These are phyloP conservation scores for Aristolochia fimbriata DNA, from an alignment of 164 flowering plant genomes.

Conservation along the genomic window DNA sequence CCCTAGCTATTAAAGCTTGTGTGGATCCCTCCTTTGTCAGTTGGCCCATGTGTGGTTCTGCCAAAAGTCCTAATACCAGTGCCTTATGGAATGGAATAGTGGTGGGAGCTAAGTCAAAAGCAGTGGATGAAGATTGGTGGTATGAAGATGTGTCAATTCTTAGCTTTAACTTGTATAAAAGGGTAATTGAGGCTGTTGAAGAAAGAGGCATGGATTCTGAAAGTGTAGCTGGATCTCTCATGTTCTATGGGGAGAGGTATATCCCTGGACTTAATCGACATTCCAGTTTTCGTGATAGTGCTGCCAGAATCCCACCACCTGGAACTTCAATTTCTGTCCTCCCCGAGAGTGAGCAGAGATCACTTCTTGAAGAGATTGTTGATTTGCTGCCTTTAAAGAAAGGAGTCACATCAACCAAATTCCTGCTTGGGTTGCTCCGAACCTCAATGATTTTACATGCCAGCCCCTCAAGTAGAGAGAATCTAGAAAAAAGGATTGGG, in stretches of 20 bases:
- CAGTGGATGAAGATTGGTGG: slow-evolving; percentile 56
- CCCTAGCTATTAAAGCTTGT: slow-evolving; percentile 65
- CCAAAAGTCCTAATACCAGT: slow-evolving; percentile 20
- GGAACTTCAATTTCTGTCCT: slow-evolving; percentile 19
- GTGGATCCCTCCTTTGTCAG: slow-evolving; percentile 43
- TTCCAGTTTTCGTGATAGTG: slow-evolving; percentile 24
- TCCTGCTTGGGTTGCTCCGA: slow-evolving; percentile 49
- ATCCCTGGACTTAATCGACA: slow-evolving; percentile 47
- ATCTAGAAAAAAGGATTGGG: slow-evolving; percentile 53
- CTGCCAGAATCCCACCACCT: slow-evolving; percentile 12
- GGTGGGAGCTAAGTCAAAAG: slow-evolving; percentile 18
- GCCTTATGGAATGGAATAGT: slow-evolving; percentile 59
- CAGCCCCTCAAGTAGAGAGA: slow-evolving; percentile 41
- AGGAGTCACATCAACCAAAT: slow-evolving; percentile 42
- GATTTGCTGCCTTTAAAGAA: slow-evolving; percentile 46
- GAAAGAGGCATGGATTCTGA: slow-evolving; percentile 48
- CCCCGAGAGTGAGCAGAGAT: slow-evolving; percentile 43
- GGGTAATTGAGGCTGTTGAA: slow-evolving; percentile 41
- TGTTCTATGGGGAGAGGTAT: slow-evolving; percentile 42
- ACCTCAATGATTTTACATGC: slow-evolving; percentile 50
- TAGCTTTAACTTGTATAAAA: slow-evolving; percentile 37
- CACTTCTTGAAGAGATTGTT: slow-evolving; percentile 64
- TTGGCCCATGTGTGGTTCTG: slow-evolving; percentile 33
- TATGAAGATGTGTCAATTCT: slow-evolving; percentile 56
- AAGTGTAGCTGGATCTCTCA: slow-evolving; percentile 43